A percentile compares a stretch with the other conserved stretches of the same genome.
These are phyloP conservation scores for Sporothrix curviconia DNA, from an alignment of 2,329 filamentous ascomycete species.

Conservation along the genomic window DNA sequence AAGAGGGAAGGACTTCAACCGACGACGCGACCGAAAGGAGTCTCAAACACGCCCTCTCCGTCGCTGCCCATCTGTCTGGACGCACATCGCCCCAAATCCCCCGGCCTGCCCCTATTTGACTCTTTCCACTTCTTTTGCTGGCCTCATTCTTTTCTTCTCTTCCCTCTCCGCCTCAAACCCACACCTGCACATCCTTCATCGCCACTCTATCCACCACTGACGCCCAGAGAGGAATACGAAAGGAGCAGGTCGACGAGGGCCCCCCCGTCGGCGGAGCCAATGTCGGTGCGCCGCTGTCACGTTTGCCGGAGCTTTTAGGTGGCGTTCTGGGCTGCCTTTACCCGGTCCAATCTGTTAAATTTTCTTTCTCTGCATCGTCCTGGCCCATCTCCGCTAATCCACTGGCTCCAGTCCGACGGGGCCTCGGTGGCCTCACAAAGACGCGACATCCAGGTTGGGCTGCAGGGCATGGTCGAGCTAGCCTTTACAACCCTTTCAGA, in stretches of 20 bases:
- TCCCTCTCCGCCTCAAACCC: too few relatives aligned
- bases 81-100: background rate
- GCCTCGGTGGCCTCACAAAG: slow-evolving; percentile 81
- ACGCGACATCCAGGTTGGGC: slow-evolving; percentile 90
- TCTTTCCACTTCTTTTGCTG: too few relatives aligned
- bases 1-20: background rate
- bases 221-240: slow-evolving; percentile 54
- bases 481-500: slow-evolving; percentile 94
- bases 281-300: slow-evolving; percentile 89
- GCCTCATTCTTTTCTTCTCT: too few relatives aligned
- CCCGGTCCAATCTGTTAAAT: too few relatives aligned
- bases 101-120: too few relatives aligned
- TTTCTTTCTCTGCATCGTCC: background rate
- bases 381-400: background rate
- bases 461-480: too few relatives aligned
- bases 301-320: slow-evolving; percentile 70
- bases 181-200: too few relatives aligned
- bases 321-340: too few relatives aligned
- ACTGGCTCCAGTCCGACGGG: slow-evolving; percentile 43
- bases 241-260: slow-evolving; percentile 60
- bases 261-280: slow-evolving; percentile 60
- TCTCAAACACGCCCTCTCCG: background rate
- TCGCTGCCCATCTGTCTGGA: slow-evolving; percentile 5
- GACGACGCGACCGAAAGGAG: too few relatives aligned
- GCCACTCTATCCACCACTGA: slow-evolving; percentile 30